These are phyloP conservation scores for Mycena albidolilacea DNA, from an alignment of 768 basidiomycete species.

Conservation along the genomic window DNA sequence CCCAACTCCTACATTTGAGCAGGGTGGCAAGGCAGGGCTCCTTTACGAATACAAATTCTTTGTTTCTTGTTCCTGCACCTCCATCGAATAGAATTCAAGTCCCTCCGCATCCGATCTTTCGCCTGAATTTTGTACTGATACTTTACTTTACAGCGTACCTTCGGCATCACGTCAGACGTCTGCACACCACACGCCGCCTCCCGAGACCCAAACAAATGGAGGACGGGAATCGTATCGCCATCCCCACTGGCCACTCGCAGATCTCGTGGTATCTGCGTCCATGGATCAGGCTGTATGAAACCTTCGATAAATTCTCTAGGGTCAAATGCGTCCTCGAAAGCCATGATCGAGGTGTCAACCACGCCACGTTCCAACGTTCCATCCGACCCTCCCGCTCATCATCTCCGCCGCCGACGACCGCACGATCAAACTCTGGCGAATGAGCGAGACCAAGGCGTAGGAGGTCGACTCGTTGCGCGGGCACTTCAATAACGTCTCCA, in stretches of 20 bases:
- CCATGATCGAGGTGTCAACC: conserved; percentile 97
- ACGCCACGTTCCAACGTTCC: conserved; percentile 96
- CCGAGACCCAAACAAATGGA: conserved; percentile 99
- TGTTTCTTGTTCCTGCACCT: too few relatives aligned
- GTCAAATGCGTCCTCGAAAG: conserved; percentile 99
- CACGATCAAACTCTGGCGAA: conserved; percentile 98
- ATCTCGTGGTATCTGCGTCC: conserved; percentile 96
- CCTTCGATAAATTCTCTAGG: conserved; percentile 91
- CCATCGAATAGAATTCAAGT: too few relatives aligned
- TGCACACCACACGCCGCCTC: conserved; percentile 80
- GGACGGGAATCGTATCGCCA: conserved; percentile 99
- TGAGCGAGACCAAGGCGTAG: conserved; percentile 99
- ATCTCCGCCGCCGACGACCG: conserved; percentile 97
- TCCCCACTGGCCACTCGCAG: conserved; percentile 99
- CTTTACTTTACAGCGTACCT: too few relatives aligned
- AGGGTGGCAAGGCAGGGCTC: too few relatives aligned
- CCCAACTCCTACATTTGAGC: too few relatives aligned
- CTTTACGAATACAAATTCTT: too few relatives aligned
- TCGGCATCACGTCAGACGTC: neutral
- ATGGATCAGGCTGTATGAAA: conserved; percentile 97
- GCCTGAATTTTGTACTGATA: too few relatives aligned
- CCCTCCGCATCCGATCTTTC: too few relatives aligned
- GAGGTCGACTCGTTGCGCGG: conserved; percentile 98
- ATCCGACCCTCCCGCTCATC: conserved; percentile 96
- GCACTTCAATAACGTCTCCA: conserved; percentile 98